phyloP scores from a whole-genome alignment of 768 basidiomycete species.

The Pilatotrama ljubarskyi region DNA sequence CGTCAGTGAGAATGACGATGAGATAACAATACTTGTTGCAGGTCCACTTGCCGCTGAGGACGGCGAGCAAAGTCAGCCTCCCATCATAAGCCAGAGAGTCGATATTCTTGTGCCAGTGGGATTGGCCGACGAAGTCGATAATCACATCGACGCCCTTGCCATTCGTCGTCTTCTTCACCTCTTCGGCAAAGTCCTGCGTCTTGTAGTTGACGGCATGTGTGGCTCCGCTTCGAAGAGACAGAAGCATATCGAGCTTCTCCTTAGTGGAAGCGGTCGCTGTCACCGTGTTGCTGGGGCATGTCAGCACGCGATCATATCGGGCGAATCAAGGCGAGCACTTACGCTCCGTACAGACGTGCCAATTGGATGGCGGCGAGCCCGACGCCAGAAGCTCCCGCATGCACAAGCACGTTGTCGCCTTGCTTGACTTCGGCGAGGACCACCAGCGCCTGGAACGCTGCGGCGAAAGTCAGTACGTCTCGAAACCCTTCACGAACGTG shows the following conservation, averaged over 20 bases:
- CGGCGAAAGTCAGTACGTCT: background rate
- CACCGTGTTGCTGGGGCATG: constrained; percentile 55
- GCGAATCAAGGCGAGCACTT: no score
- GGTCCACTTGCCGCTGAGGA: constrained; percentile 68
- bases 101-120: constrained; percentile 74
- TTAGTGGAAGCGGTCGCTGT: constrained; percentile 84
- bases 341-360: constrained; percentile 75
- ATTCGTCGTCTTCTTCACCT: constrained; percentile 65
- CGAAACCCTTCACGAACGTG: no score
- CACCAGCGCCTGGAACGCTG: constrained; percentile 66
- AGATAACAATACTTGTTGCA: no score
- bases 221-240: constrained; percentile 63
- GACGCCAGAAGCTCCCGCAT: constrained; percentile 90
- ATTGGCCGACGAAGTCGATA: constrained; percentile 81
- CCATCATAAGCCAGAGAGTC: constrained; percentile 70
- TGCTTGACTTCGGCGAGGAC: constrained; percentile 66
- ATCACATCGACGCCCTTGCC: constrained; percentile 79
- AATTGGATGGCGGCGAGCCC: constrained; percentile 88
- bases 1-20: no score
- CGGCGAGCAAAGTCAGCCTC: constrained; percentile 66
- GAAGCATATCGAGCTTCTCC: constrained; percentile 79
- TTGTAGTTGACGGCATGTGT: constrained; percentile 85
- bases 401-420: constrained; percentile 79
- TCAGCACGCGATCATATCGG: no score
- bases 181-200: constrained; percentile 74